Percentiles rank a stretch among this genome's conserved stretches.
Conservation (phyloP, 192 early-diverging fungal genomes). For the Podochytrium sp. region DNA sequence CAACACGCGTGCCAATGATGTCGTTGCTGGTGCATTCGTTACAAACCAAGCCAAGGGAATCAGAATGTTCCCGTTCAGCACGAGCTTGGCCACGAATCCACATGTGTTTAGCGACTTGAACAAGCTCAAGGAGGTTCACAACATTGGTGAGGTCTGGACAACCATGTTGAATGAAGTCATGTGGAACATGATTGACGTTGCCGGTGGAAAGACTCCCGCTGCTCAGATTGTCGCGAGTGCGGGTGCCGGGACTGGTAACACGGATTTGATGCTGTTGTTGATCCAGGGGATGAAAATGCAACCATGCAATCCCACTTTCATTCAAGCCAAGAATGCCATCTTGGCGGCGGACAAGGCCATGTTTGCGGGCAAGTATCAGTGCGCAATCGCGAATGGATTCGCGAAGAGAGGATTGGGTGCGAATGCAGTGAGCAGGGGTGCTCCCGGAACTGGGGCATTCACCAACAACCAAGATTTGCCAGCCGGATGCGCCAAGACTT, state of each 20-base stretch:
- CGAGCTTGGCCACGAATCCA: slow-evolving; percentile 38
- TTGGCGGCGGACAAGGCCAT: slow-evolving; percentile 32
- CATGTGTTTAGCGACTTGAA: slow-evolving; percentile 21
- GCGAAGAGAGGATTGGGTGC: slow-evolving; percentile 51
- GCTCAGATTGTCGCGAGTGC: neutral
- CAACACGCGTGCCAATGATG: slow-evolving; percentile 47
- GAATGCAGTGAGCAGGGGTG: slow-evolving; percentile 22
- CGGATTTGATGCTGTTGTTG: slow-evolving; percentile 1
- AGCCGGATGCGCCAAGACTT: neutral
- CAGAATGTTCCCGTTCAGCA: slow-evolving; percentile 48
- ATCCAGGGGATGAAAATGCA: slow-evolving; percentile 44
- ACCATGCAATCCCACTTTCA: slow-evolving; percentile 49
- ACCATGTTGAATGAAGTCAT: slow-evolving; percentile 44
- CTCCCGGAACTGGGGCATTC: neutral
- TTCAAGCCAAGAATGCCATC: slow-evolving; percentile 44
- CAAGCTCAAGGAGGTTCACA: slow-evolving; percentile 53
- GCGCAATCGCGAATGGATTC: slow-evolving; percentile 47
- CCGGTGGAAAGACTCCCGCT: slow-evolving; percentile 9
- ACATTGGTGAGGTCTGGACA: slow-evolving; percentile 67
- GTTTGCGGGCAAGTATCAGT: slow-evolving; percentile 39
- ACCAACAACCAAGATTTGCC: neutral
- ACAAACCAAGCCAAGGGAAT: neutral
- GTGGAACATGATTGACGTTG: slow-evolving; percentile 22
- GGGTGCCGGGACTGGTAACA: neutral
- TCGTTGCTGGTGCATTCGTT: slow-evolving; percentile 46